Conservation (phyloP, 2,329 filamentous ascomycete genomes). For the Cladorrhinum sp. region DNA sequence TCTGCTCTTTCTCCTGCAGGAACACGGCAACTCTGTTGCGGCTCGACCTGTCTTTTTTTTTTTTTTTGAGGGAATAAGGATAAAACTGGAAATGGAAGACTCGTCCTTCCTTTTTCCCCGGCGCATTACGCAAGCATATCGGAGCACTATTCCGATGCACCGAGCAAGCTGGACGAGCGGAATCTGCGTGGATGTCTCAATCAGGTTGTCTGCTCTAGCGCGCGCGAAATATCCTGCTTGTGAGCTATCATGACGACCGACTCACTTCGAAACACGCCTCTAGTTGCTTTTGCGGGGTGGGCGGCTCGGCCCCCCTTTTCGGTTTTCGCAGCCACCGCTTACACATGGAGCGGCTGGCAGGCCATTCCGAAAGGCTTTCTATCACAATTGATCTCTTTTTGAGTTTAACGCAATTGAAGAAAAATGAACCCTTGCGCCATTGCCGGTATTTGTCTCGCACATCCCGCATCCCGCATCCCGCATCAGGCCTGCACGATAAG, state of each 20-base stretch:
- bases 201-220: no score
- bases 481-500: not conserved
- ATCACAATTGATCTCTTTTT: not conserved
- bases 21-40: constrained; percentile 15
- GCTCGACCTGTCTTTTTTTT: not conserved
- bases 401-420: not conserved
- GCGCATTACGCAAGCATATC: constrained; percentile 6
- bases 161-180: not conserved
- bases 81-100: not conserved
- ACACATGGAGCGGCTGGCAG: not conserved
- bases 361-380: no score
- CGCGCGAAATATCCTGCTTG: not conserved
- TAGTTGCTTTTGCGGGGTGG: constrained; percentile 1
- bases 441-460: not conserved
- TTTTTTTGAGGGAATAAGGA: not conserved
- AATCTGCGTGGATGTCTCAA: not conserved
- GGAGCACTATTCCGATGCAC: not conserved
- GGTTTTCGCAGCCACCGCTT: not conserved
- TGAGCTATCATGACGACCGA: not conserved
- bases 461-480: no score
- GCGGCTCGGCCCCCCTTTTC: not conserved
- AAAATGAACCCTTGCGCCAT: not conserved
- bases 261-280: constrained; percentile 7
- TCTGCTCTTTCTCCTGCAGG: constrained; percentile 14
- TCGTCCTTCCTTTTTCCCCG: not conserved